Evolutionary conservation across 2,329 filamentous ascomycete species (phyloP), one percentile per base, ranked within the genome.

Genomic region (Penicillium sp.): DNA sequence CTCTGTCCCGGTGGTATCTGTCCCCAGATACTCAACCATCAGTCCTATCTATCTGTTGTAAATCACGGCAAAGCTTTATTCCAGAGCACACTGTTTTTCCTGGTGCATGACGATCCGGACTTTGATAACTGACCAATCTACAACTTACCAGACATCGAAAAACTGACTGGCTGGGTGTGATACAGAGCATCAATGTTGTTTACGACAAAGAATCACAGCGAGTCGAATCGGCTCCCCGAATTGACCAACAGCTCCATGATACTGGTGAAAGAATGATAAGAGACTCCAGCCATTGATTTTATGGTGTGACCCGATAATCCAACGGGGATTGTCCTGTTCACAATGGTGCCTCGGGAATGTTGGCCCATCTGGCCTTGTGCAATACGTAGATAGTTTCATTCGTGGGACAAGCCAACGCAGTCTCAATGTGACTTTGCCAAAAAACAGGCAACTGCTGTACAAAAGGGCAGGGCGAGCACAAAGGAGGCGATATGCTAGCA

Each of bases 361-460:
- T 49, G 39, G 40, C 48, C 51, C 49, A 53, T 54, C 29, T 60
- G 47, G 56, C 47, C 52, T 62, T 60, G 53, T 64, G 55, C 60
- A 62, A 53, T 60, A 58, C 61, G 65, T 69, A 69, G 66, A 68
- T 68, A 67, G 64, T 64, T 60, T 51, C 61, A 51, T 58, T 54
- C 54, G 53, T 52, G 53, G 49, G 51, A 38, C 43, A 49, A 43
- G 24, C 35, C 35, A 49, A 51, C 43, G 21, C 43, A 52, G 51
- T 44, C 45, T 49, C 44, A 48, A n/a, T 52, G 35, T 51, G 53
- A 49, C 53, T 44, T 34, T 55, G 48, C 26, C 32, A 37, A 31
- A 31, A 31, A 42, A 45, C 41, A 50, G 45, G 51, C 50, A 24
- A 28, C 22, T 39, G 47, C 40, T 45, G 48, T 43, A 43, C 44